phyloP scores from a whole-genome alignment of 139 green algal species.

The Chlorella sp. region DNA sequence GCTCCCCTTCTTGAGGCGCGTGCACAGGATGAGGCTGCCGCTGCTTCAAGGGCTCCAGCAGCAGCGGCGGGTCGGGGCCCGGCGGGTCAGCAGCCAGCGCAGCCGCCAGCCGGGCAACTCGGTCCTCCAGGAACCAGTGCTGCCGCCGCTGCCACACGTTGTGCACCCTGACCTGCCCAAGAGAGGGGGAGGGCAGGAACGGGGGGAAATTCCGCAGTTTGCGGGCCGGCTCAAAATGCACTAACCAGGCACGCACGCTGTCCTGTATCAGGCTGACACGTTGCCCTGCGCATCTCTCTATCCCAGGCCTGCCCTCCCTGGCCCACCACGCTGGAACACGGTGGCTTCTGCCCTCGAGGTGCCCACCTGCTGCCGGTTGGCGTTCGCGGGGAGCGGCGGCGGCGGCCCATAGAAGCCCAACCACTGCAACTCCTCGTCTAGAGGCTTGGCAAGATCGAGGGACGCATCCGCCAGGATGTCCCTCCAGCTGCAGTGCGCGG shows the following conservation, averaged over 20 bases:
- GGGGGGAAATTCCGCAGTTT: neutral
- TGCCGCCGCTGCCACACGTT: neutral
- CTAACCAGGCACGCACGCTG: too few relatives aligned
- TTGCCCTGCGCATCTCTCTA: too few relatives aligned
- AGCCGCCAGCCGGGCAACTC: neutral
- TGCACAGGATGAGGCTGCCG: neutral
- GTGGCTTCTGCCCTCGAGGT: neutral
- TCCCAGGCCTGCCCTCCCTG: too few relatives aligned
- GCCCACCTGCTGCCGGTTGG: neutral
- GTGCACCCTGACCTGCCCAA: neutral
- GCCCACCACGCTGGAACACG: too few relatives aligned
- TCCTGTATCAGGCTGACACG: too few relatives aligned
- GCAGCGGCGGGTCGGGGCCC: neutral
- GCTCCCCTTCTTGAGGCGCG: neutral
- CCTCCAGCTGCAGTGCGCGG: neutral
- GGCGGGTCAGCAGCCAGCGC: neutral
- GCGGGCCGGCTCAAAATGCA: neutral
- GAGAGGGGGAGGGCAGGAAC: neutral
- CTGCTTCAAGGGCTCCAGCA: neutral
- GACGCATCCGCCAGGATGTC: neutral
- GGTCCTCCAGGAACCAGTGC: constrained; percentile 1
- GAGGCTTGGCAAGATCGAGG: neutral
- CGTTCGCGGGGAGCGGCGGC: neutral
- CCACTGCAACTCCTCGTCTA: neutral
- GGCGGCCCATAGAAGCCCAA: neutral